Evolutionary conservation across 2,329 filamentous ascomycete species (phyloP).

Genomic region (Raffaelea albimanens): DNA sequence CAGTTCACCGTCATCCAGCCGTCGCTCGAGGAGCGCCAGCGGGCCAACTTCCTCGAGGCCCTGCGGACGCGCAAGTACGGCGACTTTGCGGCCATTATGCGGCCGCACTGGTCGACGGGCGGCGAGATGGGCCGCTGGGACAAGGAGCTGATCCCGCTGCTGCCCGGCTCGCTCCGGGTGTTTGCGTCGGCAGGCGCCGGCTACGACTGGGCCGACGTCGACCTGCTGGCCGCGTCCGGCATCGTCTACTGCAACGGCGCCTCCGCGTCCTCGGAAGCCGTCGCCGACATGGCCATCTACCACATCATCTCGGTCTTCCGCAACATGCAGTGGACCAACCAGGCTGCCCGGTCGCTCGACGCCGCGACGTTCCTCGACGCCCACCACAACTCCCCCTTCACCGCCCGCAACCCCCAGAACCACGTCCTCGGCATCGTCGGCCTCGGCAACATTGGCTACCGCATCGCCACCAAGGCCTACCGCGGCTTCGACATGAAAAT

Average conservation of each 20-base stretch:
- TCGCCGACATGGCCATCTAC: constrained; percentile 62
- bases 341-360: constrained; percentile 32
- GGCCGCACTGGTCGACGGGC: constrained; percentile 14
- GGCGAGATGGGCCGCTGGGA: constrained; percentile 18
- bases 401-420: constrained; percentile 44
- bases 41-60: constrained; percentile 38
- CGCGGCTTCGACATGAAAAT: constrained; percentile 48
- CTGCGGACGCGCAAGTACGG: constrained; percentile 45
- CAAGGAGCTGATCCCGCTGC: constrained; percentile 22
- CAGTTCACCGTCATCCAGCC: constrained; percentile 39
- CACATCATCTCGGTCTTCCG: constrained; percentile 63
- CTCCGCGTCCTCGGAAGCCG: constrained; percentile 59
- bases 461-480: constrained; percentile 45
- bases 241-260: constrained; percentile 67
- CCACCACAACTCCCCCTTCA: constrained; percentile 21
- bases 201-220: constrained; percentile 58
- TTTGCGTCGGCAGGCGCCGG: constrained; percentile 57
- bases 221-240: constrained; percentile 45
- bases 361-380: constrained; percentile 24
- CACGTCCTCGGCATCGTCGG: constrained; percentile 49
- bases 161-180: constrained; percentile 48
- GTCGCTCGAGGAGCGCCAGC: constrained; percentile 35
- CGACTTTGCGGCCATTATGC: constrained; percentile 35
- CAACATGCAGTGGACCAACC: constrained; percentile 53
- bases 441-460: constrained; percentile 44